Evolutionary conservation across 306 rosid species (phyloP), one percentile per base, ranked within the genome.

Genomic region (Sphenostylis stenocarpa): DNA sequence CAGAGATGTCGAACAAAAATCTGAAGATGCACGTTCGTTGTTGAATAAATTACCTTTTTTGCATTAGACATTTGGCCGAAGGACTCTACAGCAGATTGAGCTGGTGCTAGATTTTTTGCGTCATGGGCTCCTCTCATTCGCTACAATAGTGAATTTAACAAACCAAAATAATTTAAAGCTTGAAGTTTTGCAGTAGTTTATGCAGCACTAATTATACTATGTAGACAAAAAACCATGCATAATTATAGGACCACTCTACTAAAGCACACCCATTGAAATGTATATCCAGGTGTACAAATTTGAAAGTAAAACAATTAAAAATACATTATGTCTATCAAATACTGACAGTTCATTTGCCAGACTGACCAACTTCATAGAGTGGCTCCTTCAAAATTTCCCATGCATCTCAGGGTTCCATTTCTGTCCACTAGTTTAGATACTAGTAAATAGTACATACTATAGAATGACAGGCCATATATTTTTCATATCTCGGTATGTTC

Each of bases 21-120:
- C n/a, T n/a, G 44, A 41, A 47, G 19, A 64, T 55, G 69, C 72
- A 61, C 10, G 10, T 28, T 1, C 23, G 21, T 64, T 60, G 1
- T 65, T 77, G n/a, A 33, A 64, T 28, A 72, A 65, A 81, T 38
- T 74, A 90, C 96, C 23, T 3, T 94, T 90, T 88, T 55, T 82
- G 83, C 67, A 61, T 83, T 63, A 90, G 13, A 73, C 88, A 84
- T 86, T 78, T 84, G 89, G 41, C 87, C 82, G 24, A 90, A 69
- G 13, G 91, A 90, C 79, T 86, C 97, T 14, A 78, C 88, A 72
- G 96, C 87, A 16, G 92, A 86, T 83, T 89, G 89, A 72, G 93
- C 92, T 78, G 91, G 90, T 71, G 83, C 83, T 3, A 70, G 56
- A 44, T 45, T 78, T 77, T 83, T 84, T 49, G 85, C 88, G 73